Base-by-base conservation (phyloP, 2,329 filamentous ascomycete genomes). In the Arthrinium phaeospermum region DNA sequence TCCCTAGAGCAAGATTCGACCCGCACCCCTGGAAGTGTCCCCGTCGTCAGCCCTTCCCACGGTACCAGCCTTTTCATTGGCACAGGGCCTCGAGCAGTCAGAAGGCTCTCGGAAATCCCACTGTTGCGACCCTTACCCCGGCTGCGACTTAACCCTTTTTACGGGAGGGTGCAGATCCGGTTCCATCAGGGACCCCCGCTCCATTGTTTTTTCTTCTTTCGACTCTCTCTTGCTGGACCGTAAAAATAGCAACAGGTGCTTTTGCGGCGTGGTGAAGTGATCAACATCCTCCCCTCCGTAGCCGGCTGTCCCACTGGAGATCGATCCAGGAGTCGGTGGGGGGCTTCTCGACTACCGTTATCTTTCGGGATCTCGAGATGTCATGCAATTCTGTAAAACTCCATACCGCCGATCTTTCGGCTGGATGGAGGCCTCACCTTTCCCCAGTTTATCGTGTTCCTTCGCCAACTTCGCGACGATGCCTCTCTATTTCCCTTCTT, bases 141-240 rank as follows among this genome's bases (percentile, higher is more conserved):
- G 57, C 57, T 64, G 57, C 57, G 57, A 41, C 57, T 64, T 64
- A 64, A 37, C 53, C 53, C 53, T 37, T 61, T 22, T 34, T 34
- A 61, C 30, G 57, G 57, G 57, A 64, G 41, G 8, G 57, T 64
- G 57, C 57, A 37, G 57, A 64, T 37, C 57, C 57, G 57, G 57
- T 64, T 64, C 30, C 57, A 64, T 64, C 30, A 30, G 22, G 53
- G 22, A 27, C 10, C 53, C 8, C 53, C 27, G 30, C 34, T 19
- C 53, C 53, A 61, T 61, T 57, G 49, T 57, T 61, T 61, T 14
- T n/a, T 37, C 19, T 7, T n/a, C 27, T 30, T 6, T 8, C 13
- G 19, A 0, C 46, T 49, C 3, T 45, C 41, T 30, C 27, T 30
- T 30, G 27, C 27, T 30, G 49, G 7, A 19, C 53, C 53, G 53